Evolutionary conservation across 306 rosid species (phyloP), one percentile per base, ranked within the genome.

Genomic region (Trifolium fragiferum): DNA sequence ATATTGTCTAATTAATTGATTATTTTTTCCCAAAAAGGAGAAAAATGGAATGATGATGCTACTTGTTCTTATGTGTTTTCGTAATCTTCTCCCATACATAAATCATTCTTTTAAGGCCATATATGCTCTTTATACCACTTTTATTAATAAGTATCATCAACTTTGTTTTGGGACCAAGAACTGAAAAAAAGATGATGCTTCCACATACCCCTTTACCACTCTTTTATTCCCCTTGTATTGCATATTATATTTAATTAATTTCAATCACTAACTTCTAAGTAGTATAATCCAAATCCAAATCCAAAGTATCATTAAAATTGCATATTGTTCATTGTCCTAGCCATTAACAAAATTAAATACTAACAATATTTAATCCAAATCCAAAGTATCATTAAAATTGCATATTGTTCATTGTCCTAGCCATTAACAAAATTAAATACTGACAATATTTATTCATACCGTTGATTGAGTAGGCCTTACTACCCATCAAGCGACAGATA

Each of bases 51-150:
- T 88, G 87, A 91, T 87, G 92, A 84, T 85, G 90, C 80, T 89
- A 77, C 89, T 89, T 86, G 79, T 85, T 82, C 84, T 64, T 75
- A 46, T 83, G 80, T 74, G 76, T 76, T 73, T 73, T 82, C 67
- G 82, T 76, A 82, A 86, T 80, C 83, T 66, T 87, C 82, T 81
- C 82, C 87, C 75, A 84, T 76, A 83, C 81, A 80, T 66, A 75
- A 68, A 89, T 83, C 86, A 86, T 83, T 85, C 97, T 89, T 93
- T 93, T 89, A 70, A 88, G 93, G 89, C 73, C 89, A 86, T 65
- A 71, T 74, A 75, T 44, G 54, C 76, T 72, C 76, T 61, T 68
- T 68, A 70, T 20, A 6, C 63, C 38, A 14, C 3, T 14, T 35
- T 33, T 54, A 70, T 66, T 62, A 55, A 10, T 40, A 43, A 8